Evolutionary conservation across 805 yeast species (phyloP), one percentile per base, ranked within the genome.

Genomic region (Monosporozyma siamensis): DNA sequence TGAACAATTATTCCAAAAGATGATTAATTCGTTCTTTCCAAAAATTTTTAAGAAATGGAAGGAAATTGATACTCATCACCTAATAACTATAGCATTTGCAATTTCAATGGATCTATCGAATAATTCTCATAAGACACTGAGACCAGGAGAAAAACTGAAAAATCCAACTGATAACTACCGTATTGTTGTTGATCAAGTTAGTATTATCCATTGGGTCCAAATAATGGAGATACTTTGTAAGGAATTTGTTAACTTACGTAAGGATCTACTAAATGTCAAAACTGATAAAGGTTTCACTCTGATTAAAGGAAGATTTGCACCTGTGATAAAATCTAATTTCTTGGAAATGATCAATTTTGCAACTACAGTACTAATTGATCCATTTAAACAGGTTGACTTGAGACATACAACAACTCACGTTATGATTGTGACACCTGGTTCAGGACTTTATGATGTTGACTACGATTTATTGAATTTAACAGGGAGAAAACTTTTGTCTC

Each of bases 101-200:
- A 64, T 70, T 0, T 79, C 88, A 43, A 82, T 89, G 29, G 92
- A 85, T 51, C 41, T 60, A 22, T 61, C 68, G 0, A 64, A 59
- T 46, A 59, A 66, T 6, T 71, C 78, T 1, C 78, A 83, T 72
- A 66, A 65, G 6, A 74, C 77, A 2, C 63, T 82, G 22, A 74
- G 75, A 31, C 77, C 77, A 14, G 95, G 97, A 0, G 90, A 84
- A 51, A 66, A 81, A 42, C 77, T 83, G 7, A 66, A 72, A 35
- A 75, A 78, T 32, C 72, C 88, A 4, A 70, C 74, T 44, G 95
- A 92, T 61, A 89, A 80, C 58, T 92, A 82, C 60, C 69, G 97
- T 39, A 95, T 92, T 22, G 98, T 90, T 1, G 97, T 90, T 2
- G 97, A 92, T 58, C 95, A 90, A 59, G 94, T 87, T 15, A 85